Evolutionary conservation across 345 rosid genomes (phyloP), one percentile per base, ranked within the genome.

Genomic region (Erysimum cheiranthoides): DNA sequence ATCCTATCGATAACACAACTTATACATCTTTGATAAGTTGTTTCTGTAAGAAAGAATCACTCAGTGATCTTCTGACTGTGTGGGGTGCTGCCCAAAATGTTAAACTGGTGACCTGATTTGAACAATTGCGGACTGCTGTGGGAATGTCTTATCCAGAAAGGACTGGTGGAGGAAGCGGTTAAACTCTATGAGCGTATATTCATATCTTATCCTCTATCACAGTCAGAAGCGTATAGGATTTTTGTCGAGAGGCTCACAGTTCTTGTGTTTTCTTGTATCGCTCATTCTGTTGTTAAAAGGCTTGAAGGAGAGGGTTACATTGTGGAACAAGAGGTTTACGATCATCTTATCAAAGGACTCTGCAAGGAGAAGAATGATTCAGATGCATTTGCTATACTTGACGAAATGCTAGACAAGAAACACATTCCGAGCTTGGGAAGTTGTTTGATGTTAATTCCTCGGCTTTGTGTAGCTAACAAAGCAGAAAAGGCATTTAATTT

Each of bases 141-240:
- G 60, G 82, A 77, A 72, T 81, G 83, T 82, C 85, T 93, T 35
- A 58, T 82, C 71, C 70, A 36, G 36, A 80, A 75, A 56, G 83
- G 81, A 66, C 69, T 86, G 86, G 79, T 86, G 75, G 79, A 74
- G 81, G 86, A 89, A 82, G 81, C 84, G 62, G 9, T 84, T n/a
- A 82, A 85, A 86, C 86, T 93, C 84, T 74, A 85, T 27, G 89
- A 90, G 69, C 79, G 73, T 73, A 57, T 87, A 82, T 68, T 84
- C 50, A 73, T 43, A 46, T 74, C 30, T 45, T 32, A 70, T 68
- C 84, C 85, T 67, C 58, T 68, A 42, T 81, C 73, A 27, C 81
- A 82, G 71, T 62, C 72, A 60, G 62, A 80, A 73, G 32, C 83
- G 25, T 83, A 66, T 60, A 73, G 65, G 11, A 14, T 79, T 32